Percentiles rank a stretch among this genome's conserved stretches.
These are phyloP conservation scores for Austroboletus rostrupii DNA, from an alignment of 1,284 basidiomycete genomes.

Conservation along the genomic window DNA sequence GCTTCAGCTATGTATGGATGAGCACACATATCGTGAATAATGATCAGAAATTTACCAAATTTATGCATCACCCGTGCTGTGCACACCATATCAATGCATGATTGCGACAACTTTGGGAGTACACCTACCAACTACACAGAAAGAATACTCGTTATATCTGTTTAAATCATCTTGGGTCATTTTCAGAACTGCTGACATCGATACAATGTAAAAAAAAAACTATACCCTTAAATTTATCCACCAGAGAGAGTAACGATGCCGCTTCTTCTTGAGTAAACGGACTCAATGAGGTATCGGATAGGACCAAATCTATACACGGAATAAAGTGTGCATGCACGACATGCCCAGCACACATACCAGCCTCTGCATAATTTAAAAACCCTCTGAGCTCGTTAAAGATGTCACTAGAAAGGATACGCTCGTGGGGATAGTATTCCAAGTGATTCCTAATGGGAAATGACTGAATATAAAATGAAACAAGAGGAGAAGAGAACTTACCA, in stretches of 20 bases:
- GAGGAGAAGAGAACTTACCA: conserved; percentile 4
- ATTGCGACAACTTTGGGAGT: too few species aligned
- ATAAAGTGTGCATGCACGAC: too few species aligned
- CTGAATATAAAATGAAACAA: not conserved
- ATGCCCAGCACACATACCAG: conserved; percentile 3
- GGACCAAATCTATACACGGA: conserved; percentile 14
- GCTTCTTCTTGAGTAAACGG: conserved; percentile 17
- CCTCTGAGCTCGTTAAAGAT: conserved; percentile 5
- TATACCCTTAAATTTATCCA: not conserved
- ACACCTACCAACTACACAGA: conserved; percentile 19
- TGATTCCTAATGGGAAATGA: not conserved
- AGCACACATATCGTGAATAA: not conserved
- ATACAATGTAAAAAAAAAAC: not conserved
- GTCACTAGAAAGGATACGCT: not conserved
- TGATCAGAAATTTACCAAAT: not conserved
- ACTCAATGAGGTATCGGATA: conserved; percentile 18
- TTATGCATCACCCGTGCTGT: conserved; percentile 15
- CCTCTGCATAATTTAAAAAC: conserved; percentile 19
- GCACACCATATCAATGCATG: not conserved
- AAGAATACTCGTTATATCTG: conserved; percentile 6
- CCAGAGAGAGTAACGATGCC: conserved; percentile 7
- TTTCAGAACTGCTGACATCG: not conserved
- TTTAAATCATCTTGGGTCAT: conserved; percentile 3
- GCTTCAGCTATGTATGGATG: conserved; percentile 9
- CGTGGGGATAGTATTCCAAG: not conserved